A percentile compares a stretch with the other conserved stretches of the same genome.
Evolutionary conservation across 2,329 filamentous ascomycete species (phyloP).

Genomic region (Monosporascus ibericus): DNA sequence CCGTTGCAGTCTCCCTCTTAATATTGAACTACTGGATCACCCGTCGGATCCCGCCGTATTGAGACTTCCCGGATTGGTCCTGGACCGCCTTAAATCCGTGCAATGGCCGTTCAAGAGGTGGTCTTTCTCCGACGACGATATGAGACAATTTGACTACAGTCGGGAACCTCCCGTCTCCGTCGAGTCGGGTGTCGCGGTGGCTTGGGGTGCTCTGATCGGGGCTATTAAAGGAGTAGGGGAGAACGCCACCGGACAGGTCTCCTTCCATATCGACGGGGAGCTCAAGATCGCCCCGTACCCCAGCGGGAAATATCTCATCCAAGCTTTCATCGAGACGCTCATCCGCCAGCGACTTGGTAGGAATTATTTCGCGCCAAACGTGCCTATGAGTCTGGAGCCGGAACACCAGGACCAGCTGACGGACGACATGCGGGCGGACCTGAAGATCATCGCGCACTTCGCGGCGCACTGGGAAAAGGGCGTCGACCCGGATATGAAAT

Average conservation of each 20-base stretch:
- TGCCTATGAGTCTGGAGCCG: background rate
- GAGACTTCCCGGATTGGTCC: background rate
- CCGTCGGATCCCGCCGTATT: background rate
- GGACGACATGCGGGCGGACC: background rate
- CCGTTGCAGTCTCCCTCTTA: background rate
- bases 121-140: conserved; percentile 1
- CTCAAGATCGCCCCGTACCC: background rate
- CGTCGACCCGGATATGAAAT: background rate
- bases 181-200: background rate
- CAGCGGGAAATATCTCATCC: background rate
- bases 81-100: background rate
- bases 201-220: background rate
- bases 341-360: background rate
- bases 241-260: background rate
- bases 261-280: background rate
- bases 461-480: conserved; percentile 1
- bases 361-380: background rate
- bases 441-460: conserved; percentile 1
- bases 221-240: background rate
- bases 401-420: background rate
- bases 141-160: conserved; percentile 2
- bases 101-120: conserved; percentile 4
- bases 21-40: background rate
- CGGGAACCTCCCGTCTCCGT: background rate
- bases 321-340: conserved; percentile 2